A percentile compares a stretch with the other conserved stretches of the same genome.
These are phyloP conservation scores for Penicillium sp. DNA, from an alignment of 2,329 filamentous ascomycete species.

Conservation along the genomic window DNA sequence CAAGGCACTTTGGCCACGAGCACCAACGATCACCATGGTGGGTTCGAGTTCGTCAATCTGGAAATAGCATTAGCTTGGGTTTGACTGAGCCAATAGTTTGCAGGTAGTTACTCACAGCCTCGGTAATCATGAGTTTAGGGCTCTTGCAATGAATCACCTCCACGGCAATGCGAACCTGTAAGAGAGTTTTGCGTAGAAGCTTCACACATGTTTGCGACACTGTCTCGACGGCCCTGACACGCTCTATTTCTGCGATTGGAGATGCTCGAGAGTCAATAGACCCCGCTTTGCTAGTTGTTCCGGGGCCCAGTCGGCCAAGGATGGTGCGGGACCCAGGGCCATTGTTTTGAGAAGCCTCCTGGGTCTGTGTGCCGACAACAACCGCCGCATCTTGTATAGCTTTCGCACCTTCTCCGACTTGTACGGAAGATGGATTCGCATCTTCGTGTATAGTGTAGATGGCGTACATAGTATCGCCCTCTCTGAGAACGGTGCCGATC, in stretches of 20 bases:
- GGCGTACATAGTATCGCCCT: conserved; percentile 90
- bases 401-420: conserved; percentile 72
- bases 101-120: conserved; percentile 64
- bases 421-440: conserved; percentile 45
- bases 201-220: conserved; percentile 86
- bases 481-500: conserved; percentile 88
- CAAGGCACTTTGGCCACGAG: conserved; percentile 84
- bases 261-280: conserved; percentile 56
- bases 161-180: conserved; percentile 91
- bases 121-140: conserved; percentile 91
- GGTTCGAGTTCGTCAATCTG: conserved; percentile 88
- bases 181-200: conserved; percentile 82
- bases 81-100: background rate
- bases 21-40: conserved; percentile 90
- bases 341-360: conserved; percentile 55
- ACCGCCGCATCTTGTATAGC: conserved; percentile 76
- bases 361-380: conserved; percentile 65
- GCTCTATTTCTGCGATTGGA: conserved; percentile 73
- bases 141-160: conserved; percentile 99
- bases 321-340: conserved; percentile 36
- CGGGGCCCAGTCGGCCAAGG: conserved; percentile 40
- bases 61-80: conserved; percentile 7
- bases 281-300: conserved; percentile 46
- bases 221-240: conserved; percentile 77
- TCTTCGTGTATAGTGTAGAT: conserved; percentile 96